These are phyloP conservation scores for Aspergillus ibericus DNA, from an alignment of 2,329 filamentous ascomycete species.

Conservation along the genomic window DNA sequence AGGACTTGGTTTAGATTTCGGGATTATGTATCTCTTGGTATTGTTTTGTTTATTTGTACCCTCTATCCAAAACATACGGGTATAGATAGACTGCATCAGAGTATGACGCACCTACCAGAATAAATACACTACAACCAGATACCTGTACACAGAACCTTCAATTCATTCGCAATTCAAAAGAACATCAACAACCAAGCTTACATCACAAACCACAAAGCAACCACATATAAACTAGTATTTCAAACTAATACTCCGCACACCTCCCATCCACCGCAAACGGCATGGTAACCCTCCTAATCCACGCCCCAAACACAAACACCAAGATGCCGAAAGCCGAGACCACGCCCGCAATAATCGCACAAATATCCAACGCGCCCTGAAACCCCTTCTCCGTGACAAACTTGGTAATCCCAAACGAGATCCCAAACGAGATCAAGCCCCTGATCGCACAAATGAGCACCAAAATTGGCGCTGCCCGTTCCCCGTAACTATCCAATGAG, in stretches of 20 bases:
- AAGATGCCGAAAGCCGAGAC: slow-evolving; percentile 6
- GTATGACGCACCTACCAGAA: too few species aligned
- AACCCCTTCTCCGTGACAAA: slow-evolving; percentile 3
- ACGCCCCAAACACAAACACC: slow-evolving; percentile 6
- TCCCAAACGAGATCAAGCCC: slow-evolving; percentile 11
- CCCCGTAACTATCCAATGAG: slow-evolving; percentile 9
- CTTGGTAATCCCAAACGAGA: slow-evolving; percentile 11
- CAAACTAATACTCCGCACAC: neutral
- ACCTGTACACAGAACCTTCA: too few species aligned
- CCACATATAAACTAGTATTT: too few species aligned
- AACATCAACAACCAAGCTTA: too few species aligned
- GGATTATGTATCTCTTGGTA: too few species aligned
- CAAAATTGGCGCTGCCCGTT: slow-evolving; percentile 11
- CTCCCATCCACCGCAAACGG: slow-evolving; percentile 1
- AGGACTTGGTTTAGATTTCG: neutral
- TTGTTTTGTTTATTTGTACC: too few species aligned
- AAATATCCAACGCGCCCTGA: slow-evolving; percentile 1
- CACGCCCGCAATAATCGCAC: slow-evolving; percentile 7
- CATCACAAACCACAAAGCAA: neutral
- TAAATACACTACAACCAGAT: too few species aligned
- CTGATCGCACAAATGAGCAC: slow-evolving; percentile 12
- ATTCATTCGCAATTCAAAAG: too few species aligned
- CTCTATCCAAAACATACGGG: too few species aligned
- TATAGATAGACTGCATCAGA: too few species aligned
- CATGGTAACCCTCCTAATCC: neutral